These are phyloP conservation scores for Diutina neorugosa DNA, from an alignment of 1,139 yeast species.

Conservation along the genomic window DNA sequence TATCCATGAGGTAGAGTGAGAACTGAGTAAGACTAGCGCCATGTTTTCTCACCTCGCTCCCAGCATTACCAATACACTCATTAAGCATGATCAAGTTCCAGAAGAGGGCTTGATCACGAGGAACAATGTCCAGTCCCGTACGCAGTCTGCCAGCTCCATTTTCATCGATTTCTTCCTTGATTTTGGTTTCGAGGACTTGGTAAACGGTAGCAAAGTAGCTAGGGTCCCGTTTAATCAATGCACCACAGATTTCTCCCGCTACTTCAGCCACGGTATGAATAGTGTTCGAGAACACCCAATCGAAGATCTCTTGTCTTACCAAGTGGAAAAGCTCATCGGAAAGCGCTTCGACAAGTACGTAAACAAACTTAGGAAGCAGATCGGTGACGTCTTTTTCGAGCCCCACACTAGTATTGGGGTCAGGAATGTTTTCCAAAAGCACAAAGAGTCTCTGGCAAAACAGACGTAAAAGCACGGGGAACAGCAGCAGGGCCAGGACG, in stretches of 20 bases:
- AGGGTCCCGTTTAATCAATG: constrained; percentile 54
- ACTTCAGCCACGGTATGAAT: constrained; percentile 56
- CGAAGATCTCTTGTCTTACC: constrained; percentile 40
- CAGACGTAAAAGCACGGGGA: constrained; percentile 45
- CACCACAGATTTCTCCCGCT: constrained; percentile 60
- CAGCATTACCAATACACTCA: constrained; percentile 64
- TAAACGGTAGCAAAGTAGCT: constrained; percentile 31
- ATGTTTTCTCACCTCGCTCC: constrained; percentile 27
- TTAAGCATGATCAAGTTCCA: constrained; percentile 65
- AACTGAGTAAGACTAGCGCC: constrained; percentile 37
- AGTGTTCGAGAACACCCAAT: constrained; percentile 48
- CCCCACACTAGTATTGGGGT: constrained; percentile 34
- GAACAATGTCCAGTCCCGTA: constrained; percentile 54
- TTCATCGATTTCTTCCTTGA: constrained; percentile 61
- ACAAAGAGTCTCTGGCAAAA: constrained; percentile 51
- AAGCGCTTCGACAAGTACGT: constrained; percentile 57
- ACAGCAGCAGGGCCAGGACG: constrained; percentile 12
- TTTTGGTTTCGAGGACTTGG: constrained; percentile 34
- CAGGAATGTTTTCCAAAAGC: constrained; percentile 69
- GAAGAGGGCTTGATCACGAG: constrained; percentile 65
- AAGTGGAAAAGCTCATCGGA: constrained; percentile 49
- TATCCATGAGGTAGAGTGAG: constrained; percentile 38
- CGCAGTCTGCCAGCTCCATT: constrained; percentile 78
- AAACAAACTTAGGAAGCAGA: constrained; percentile 50
- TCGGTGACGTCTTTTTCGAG: constrained; percentile 44